Percentiles rank a stretch among this genome's conserved stretches.
These are phyloP conservation scores for Mucor indicus DNA, from an alignment of 371 early-diverging fungal species.

Conservation along the genomic window DNA sequence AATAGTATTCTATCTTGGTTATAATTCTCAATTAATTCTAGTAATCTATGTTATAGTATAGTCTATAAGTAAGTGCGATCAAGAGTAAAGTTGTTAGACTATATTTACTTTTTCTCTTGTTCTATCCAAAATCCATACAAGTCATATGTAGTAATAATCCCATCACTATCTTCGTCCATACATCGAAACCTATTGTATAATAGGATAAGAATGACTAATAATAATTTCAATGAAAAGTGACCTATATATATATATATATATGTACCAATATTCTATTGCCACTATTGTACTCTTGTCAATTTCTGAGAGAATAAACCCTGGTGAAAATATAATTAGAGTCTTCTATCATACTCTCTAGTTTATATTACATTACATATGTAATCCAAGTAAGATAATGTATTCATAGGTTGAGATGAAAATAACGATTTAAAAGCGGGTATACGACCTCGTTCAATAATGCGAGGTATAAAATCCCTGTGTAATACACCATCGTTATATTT, in stretches of 20 bases:
- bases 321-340: too few relatives aligned
- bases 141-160: conserved; percentile 81
- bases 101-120: conserved; percentile 51
- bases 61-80: too few relatives aligned
- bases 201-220: too few relatives aligned
- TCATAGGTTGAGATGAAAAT: too few relatives aligned
- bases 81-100: background rate
- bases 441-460: conserved; percentile 54
- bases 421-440: conserved; percentile 29
- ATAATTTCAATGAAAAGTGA: background rate
- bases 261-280: conserved; percentile 87
- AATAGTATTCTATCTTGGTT: conserved; percentile 33
- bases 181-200: conserved; percentile 78
- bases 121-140: conserved; percentile 82
- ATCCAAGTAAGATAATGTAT: conserved; percentile 50
- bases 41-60: conserved; percentile 13
- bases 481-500: conserved; percentile 66
- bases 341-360: too few relatives aligned
- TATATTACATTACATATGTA: conserved; percentile 47
- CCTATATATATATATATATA: background rate
- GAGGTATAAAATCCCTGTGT: conserved; percentile 53
- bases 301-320: conserved; percentile 85
- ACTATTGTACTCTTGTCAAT: conserved; percentile 79
- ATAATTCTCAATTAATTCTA: conserved; percentile 2
- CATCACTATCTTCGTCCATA: conserved; percentile 90